Evolutionary conservation across 805 yeast species (phyloP).

Genomic region (Spathaspora hagerdaliae): DNA sequence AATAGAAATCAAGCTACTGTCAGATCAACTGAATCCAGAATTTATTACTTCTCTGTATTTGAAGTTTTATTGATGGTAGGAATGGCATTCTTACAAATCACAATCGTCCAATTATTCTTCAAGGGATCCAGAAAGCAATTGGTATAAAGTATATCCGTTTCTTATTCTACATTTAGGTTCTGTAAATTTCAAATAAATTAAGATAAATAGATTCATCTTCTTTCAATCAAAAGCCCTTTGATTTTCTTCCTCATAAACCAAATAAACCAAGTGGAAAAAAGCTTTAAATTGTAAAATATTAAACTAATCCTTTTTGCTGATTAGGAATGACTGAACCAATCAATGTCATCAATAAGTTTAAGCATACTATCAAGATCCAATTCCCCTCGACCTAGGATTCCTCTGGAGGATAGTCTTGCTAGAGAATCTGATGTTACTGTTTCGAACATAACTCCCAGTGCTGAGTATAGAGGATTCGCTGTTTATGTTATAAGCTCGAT

Average conservation of each 20-base stretch:
- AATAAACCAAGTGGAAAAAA: too few species aligned
- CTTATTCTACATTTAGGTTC: too few species aligned
- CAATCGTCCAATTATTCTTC: constrained; percentile 67
- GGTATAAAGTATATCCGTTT: constrained; percentile 22
- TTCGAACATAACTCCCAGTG: constrained; percentile 46
- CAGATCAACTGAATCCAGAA: constrained; percentile 69
- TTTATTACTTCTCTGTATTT: constrained; percentile 69
- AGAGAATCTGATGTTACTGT: constrained; percentile 65
- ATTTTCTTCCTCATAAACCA: too few species aligned
- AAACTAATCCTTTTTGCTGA: too few species aligned
- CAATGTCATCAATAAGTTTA: constrained; percentile 1
- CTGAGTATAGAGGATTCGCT: constrained; percentile 88
- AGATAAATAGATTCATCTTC: too few species aligned
- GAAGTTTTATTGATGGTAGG: constrained; percentile 72
- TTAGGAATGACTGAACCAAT: too few species aligned
- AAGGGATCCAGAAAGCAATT: constrained; percentile 66
- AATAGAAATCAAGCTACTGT: constrained; percentile 89
- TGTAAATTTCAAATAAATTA: too few species aligned
- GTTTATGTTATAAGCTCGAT: constrained; percentile 65
- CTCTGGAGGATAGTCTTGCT: constrained; percentile 48
- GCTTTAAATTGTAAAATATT: too few species aligned
- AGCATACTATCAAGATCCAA: background rate
- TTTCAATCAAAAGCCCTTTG: too few species aligned
- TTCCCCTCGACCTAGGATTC: constrained; percentile 1
- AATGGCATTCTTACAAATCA: constrained; percentile 67